These are phyloP conservation scores for Thelephora ganbajun DNA, from an alignment of 768 basidiomycete species.

Conservation along the genomic window DNA sequence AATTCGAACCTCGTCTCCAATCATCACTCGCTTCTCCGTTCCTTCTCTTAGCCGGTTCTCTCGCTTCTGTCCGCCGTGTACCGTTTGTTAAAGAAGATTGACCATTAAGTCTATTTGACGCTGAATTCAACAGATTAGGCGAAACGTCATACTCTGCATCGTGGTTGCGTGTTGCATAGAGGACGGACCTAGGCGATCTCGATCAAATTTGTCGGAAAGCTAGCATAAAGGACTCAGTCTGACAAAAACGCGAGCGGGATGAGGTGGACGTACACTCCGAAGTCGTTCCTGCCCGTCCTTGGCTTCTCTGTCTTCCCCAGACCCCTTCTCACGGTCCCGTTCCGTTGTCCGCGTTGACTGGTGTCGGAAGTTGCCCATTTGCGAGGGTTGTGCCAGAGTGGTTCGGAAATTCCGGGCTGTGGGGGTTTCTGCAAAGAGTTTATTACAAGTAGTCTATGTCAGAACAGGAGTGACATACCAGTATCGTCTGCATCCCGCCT, in stretches of 20 bases:
- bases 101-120: constrained; percentile 25
- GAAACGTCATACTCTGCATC: constrained; percentile 56
- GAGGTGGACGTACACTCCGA: constrained; percentile 42
- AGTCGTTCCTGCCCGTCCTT: constrained; percentile 70
- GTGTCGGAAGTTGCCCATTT: constrained; percentile 90
- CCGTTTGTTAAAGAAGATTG: constrained; percentile 20
- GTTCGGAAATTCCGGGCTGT: constrained; percentile 41
- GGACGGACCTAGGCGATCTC: constrained; percentile 55
- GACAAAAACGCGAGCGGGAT: constrained; percentile 1
- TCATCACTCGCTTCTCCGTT: constrained; percentile 66
- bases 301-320: constrained; percentile 41
- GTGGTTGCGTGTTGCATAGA: constrained; percentile 26
- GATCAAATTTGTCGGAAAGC: constrained; percentile 83
- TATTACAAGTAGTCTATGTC: constrained; percentile 19
- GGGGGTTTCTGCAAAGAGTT: constrained; percentile 28
- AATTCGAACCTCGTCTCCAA: constrained; percentile 64
- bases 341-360: constrained; percentile 64
- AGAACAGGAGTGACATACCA: constrained; percentile 25
- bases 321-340: constrained; percentile 26
- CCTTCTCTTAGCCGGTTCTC: constrained; percentile 53
- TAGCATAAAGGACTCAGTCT: constrained; percentile 23
- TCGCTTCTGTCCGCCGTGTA: constrained; percentile 40
- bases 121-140: constrained; percentile 37
- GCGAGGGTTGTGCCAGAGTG: constrained; percentile 65
- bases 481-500: constrained; percentile 66